phyloP scores from a whole-genome alignment of 2,329 filamentous ascomycete genomes.

The Aspergillus nomiae region DNA sequence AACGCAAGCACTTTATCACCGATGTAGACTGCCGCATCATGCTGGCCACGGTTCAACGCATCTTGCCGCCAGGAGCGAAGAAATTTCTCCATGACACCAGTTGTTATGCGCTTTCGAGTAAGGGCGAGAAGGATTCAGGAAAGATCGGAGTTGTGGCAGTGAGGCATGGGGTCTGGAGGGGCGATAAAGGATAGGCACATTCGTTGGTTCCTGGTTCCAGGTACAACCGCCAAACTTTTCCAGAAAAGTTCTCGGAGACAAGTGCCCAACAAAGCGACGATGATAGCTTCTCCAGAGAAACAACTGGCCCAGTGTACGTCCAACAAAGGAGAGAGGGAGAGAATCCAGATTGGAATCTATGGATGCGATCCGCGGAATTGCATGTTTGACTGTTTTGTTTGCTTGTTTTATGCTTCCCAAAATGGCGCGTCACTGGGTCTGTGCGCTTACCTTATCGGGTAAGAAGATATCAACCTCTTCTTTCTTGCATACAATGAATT shows the following conservation, averaged over 20 bases:
- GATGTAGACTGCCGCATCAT: conserved; percentile 94
- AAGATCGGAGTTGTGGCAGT: background rate
- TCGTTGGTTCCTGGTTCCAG: background rate
- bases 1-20: conserved; percentile 95
- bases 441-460: conserved; percentile 7
- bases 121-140: background rate
- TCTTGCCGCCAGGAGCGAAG: conserved; percentile 94
- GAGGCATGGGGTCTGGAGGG: conserved; percentile 2
- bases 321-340: background rate
- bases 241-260: background rate
- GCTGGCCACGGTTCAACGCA: conserved; percentile 92
- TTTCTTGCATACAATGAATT: background rate
- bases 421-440: conserved; percentile 1
- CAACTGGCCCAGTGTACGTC: background rate
- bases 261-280: background rate
- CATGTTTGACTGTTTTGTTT: conserved; percentile 1
- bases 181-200: background rate
- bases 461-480: background rate
- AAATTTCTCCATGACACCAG: conserved; percentile 77
- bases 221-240: background rate
- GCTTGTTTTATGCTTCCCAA: background rate
- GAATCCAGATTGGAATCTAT: conserved; percentile 25
- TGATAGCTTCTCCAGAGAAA: background rate
- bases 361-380: conserved; percentile 47
- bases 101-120: background rate